These are phyloP conservation scores for Chaetothyriales sp. DNA, from an alignment of 2,329 filamentous ascomycete species.

Conservation along the genomic window DNA sequence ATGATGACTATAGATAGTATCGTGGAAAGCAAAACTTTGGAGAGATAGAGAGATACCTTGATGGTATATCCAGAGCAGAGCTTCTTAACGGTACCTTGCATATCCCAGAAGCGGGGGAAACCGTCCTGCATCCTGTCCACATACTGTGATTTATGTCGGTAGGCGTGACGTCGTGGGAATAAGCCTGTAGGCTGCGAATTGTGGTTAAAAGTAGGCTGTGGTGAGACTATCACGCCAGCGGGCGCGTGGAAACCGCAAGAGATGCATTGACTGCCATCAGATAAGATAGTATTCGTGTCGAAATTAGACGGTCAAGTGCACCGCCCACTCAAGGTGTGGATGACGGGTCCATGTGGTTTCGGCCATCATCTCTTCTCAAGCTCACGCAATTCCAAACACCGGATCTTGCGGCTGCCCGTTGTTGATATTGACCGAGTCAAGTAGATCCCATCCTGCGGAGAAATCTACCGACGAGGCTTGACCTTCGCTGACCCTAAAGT, in stretches of 20 bases:
- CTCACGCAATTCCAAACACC: slow-evolving; percentile 15
- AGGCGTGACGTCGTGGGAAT: not conserved
- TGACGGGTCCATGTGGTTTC: not conserved
- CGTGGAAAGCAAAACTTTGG: too few species aligned
- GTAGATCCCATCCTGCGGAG: slow-evolving; percentile 15
- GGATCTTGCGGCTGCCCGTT: slow-evolving; percentile 6
- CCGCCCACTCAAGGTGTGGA: not conserved
- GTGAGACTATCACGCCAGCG: not conserved
- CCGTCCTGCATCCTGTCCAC: not conserved
- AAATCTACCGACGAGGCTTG: slow-evolving; percentile 10
- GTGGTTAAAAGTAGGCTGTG: not conserved
- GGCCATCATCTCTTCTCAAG: too few species aligned
- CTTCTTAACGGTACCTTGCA: too few species aligned
- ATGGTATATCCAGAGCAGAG: too few species aligned
- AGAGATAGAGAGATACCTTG: too few species aligned
- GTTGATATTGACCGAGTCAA: slow-evolving; percentile 10
- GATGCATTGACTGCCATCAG: not conserved
- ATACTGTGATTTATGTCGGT: not conserved
- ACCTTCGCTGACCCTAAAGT: slow-evolving; percentile 17
- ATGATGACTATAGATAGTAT: too few species aligned
- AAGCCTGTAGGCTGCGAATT: not conserved
- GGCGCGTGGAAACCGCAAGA: too few species aligned
- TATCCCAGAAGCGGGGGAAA: too few species aligned
- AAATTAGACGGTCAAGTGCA: not conserved
- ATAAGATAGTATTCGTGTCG: not conserved